Conservation (phyloP, 148 eudicot species). For the Diospyros lotus region DNA sequence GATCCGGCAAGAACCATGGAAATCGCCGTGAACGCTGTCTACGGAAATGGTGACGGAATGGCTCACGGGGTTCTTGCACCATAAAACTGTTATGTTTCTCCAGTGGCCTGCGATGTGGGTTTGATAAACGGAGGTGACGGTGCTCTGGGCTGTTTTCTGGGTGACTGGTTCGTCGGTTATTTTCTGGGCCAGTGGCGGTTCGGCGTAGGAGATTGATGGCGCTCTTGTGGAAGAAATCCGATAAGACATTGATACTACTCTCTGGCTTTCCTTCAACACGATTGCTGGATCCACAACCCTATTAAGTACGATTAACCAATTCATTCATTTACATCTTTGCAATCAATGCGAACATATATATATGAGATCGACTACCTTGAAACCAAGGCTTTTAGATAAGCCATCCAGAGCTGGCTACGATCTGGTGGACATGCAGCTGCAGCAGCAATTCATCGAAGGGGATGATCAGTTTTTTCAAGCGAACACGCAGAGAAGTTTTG, state of each 20-base stretch:
- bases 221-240: neutral
- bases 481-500: neutral
- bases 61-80: conserved; percentile 73
- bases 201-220: neutral
- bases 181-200: conserved; percentile 24
- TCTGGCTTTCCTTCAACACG: neutral
- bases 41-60: conserved; percentile 49
- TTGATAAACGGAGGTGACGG: conserved; percentile 53
- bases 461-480: neutral
- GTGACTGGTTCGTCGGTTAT: conserved; percentile 41
- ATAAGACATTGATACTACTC: neutral
- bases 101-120: conserved; percentile 64
- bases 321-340: neutral
- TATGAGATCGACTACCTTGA: conserved; percentile 1
- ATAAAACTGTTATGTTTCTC: conserved; percentile 64
- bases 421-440: neutral
- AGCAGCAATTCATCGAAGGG: neutral
- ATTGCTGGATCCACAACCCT: neutral
- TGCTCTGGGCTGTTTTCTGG: conserved; percentile 37
- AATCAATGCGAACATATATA: neutral
- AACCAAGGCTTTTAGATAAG: neutral
- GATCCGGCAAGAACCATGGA: conserved; percentile 59
- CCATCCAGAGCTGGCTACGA: neutral
- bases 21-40: conserved; percentile 42
- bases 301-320: neutral